Percentiles rank a stretch among this genome's conserved stretches.
These are phyloP conservation scores for Candida silvatica DNA, from an alignment of 805 yeast genomes.

Conservation along the genomic window DNA sequence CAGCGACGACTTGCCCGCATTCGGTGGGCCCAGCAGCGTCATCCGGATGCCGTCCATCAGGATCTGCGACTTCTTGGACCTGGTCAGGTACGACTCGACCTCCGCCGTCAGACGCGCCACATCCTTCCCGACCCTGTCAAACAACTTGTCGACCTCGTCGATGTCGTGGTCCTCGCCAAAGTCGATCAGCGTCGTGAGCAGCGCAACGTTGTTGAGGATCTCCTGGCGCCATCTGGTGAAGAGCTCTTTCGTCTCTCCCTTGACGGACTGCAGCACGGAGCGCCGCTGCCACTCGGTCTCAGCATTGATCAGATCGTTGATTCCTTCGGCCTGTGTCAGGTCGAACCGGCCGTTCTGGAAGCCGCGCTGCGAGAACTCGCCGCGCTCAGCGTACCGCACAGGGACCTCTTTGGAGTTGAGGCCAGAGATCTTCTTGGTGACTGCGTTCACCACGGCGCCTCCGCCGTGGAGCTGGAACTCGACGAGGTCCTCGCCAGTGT, in stretches of 20 bases:
- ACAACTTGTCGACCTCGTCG: constrained; percentile 49
- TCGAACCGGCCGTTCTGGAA: constrained; percentile 80
- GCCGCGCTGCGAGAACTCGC: constrained; percentile 86
- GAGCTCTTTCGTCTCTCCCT: constrained; percentile 51
- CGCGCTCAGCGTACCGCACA: constrained; percentile 82
- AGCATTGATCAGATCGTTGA: constrained; percentile 81
- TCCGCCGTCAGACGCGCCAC: constrained; percentile 35
- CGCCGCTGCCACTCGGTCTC: constrained; percentile 85
- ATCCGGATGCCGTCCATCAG: constrained; percentile 66
- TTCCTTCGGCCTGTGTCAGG: constrained; percentile 85
- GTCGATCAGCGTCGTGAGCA: constrained; percentile 82
- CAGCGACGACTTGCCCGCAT: constrained; percentile 91
- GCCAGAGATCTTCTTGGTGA: constrained; percentile 49
- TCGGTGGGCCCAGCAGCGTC: constrained; percentile 82
- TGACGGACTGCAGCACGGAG: constrained; percentile 64
- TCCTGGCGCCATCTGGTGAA: constrained; percentile 61
- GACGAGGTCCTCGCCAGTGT: constrained; percentile 85
- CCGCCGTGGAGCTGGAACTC: constrained; percentile 97
- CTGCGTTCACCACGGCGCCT: constrained; percentile 67
- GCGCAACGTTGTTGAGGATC: constrained; percentile 59
- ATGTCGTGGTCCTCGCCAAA: constrained; percentile 91
- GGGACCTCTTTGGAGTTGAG: constrained; percentile 38
- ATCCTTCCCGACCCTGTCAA: constrained; percentile 38
- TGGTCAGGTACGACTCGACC: constrained; percentile 33
- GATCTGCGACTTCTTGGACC: constrained; percentile 50